A percentile compares a stretch with the other conserved stretches of the same genome.
Evolutionary conservation across 306 rosid genomes (phyloP).

Genomic region (Prunus armeniaca): DNA sequence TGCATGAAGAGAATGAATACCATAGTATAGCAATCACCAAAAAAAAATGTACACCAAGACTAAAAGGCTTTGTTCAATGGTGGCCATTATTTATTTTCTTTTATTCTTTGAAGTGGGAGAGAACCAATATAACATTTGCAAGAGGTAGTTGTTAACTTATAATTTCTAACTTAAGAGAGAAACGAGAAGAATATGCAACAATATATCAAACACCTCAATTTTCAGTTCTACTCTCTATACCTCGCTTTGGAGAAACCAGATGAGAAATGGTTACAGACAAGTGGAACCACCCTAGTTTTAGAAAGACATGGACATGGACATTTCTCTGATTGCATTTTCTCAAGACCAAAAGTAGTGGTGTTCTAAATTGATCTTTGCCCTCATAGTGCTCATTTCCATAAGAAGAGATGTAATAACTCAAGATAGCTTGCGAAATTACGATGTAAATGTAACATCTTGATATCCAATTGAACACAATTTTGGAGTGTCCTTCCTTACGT

Average conservation of each 20-base stretch:
- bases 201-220: not conserved
- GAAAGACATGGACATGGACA: not conserved
- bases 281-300: not conserved
- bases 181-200: not conserved
- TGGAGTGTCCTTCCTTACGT: not conserved
- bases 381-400: not conserved
- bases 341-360: not conserved
- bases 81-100: not conserved
- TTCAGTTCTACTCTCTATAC: not conserved
- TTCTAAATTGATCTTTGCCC: not conserved
- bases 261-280: not conserved
- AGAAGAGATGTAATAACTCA: not conserved
- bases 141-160: not conserved
- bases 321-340: not conserved
- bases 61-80: not conserved
- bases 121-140: not conserved
- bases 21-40: not conserved
- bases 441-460: not conserved
- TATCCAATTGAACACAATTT: not conserved
- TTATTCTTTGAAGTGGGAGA: not conserved
- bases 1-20: not conserved
- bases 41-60: not conserved
- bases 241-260: not conserved
- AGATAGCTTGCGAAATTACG: not conserved
- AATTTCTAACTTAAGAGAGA: not conserved